Percentiles rank a stretch among this genome's conserved stretches.
Evolutionary conservation across 768 basidiomycete genomes (phyloP).

Genomic region (Termitomyces eurrhizus): DNA sequence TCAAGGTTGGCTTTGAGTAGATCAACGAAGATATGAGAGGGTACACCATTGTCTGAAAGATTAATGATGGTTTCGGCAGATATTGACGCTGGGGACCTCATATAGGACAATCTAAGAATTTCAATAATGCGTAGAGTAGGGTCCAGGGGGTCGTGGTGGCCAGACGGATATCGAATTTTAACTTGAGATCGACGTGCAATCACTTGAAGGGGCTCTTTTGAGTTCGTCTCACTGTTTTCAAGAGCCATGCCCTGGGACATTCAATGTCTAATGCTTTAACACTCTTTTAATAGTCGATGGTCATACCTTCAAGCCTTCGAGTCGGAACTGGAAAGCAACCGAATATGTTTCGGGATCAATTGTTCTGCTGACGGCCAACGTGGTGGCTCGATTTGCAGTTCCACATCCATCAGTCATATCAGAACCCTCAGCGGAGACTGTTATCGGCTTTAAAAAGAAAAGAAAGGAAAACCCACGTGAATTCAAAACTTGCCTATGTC

Average conservation of each 20-base stretch:
- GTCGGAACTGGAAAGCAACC: constrained; percentile 47
- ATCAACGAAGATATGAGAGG: constrained; percentile 32
- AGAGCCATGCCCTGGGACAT: constrained; percentile 31
- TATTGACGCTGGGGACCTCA: constrained; percentile 42
- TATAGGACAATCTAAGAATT: constrained; percentile 45
- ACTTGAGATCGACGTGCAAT: constrained; percentile 39
- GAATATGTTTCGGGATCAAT: constrained; percentile 36
- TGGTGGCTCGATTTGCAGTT: constrained; percentile 35
- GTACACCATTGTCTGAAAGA: constrained; percentile 61
- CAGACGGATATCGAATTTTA: constrained; percentile 39
- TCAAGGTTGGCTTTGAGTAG: constrained; percentile 33
- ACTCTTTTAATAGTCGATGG: neutral
- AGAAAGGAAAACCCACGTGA: neutral
- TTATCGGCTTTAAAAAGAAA: constrained; percentile 2
- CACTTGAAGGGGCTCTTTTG: constrained; percentile 19
- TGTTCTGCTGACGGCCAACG: constrained; percentile 28
- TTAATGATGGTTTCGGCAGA: constrained; percentile 61
- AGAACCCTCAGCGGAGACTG: constrained; percentile 26
- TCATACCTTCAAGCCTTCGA: constrained; percentile 43
- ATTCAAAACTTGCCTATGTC: constrained; percentile 44
- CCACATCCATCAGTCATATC: constrained; percentile 61
- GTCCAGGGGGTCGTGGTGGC: constrained; percentile 24
- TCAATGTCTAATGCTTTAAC: neutral
- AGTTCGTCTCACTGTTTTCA: constrained; percentile 9
- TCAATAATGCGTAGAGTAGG: constrained; percentile 47